Percentiles rank a stretch among this genome's conserved stretches.
These are phyloP conservation scores for Candida verbasci DNA, from an alignment of 805 yeast genomes.

Conservation along the genomic window DNA sequence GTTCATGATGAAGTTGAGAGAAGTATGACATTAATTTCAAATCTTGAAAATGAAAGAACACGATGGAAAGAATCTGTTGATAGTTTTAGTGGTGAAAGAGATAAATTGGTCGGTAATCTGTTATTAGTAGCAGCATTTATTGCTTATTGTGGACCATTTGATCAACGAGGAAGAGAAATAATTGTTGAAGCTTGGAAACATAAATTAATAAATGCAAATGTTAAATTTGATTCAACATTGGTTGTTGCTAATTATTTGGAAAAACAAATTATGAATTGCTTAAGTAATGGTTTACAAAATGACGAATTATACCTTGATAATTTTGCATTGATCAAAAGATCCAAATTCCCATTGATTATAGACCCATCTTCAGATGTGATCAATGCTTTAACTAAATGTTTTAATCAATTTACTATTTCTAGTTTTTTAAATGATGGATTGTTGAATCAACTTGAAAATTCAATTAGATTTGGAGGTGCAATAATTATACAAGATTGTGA, in stretches of 20 bases:
- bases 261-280: constrained; percentile 21
- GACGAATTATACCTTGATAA: constrained; percentile 67
- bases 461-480: constrained; percentile 77
- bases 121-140: constrained; percentile 59
- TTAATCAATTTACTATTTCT: constrained; percentile 41
- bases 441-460: constrained; percentile 67
- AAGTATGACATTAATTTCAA: constrained; percentile 58
- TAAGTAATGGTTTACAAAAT: too few species aligned
- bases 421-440: constrained; percentile 71
- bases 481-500: constrained; percentile 79
- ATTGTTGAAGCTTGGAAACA: constrained; percentile 33
- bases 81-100: constrained; percentile 43
- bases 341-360: constrained; percentile 52
- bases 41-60: constrained; percentile 58
- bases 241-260: constrained; percentile 34
- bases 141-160: constrained; percentile 56
- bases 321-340: constrained; percentile 44
- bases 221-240: constrained; percentile 33
- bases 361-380: constrained; percentile 62
- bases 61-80: constrained; percentile 70
- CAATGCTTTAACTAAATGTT: constrained; percentile 30
- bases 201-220: constrained; percentile 27
- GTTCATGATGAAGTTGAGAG: constrained; percentile 61
- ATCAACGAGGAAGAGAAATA: constrained; percentile 42
- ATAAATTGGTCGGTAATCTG: constrained; percentile 58